Evolutionary conservation across 1,139 yeast genomes (phyloP).

Genomic region (Hemisphaericaspora lyxosophila): DNA sequence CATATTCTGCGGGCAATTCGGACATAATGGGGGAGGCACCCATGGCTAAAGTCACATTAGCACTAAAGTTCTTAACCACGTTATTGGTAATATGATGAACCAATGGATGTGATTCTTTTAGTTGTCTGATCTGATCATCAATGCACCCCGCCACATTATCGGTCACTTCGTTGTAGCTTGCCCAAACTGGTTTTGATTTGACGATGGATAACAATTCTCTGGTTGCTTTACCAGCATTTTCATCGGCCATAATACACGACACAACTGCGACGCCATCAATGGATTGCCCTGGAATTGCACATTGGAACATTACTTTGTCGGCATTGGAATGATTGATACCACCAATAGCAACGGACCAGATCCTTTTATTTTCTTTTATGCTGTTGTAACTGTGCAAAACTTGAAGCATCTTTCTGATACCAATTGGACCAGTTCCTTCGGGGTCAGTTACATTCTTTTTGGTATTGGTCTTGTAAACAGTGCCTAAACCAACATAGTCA

Average conservation of each 20-base stretch:
- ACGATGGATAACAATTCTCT: slow-evolving; percentile 23
- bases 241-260: slow-evolving; percentile 76
- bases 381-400: slow-evolving; percentile 40
- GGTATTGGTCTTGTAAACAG: slow-evolving; percentile 73
- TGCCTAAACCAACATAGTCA: slow-evolving; percentile 88
- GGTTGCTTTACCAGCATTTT: slow-evolving; percentile 59
- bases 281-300: slow-evolving; percentile 45
- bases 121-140: slow-evolving; percentile 6
- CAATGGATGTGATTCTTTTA: slow-evolving; percentile 45
- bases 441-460: slow-evolving; percentile 53
- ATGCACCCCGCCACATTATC: slow-evolving; percentile 11
- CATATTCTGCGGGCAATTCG: slow-evolving; percentile 68
- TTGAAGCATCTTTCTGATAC: slow-evolving; percentile 56
- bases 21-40: slow-evolving; percentile 94
- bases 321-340: slow-evolving; percentile 73
- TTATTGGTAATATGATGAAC: slow-evolving; percentile 87
- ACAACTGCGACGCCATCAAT: slow-evolving; percentile 86
- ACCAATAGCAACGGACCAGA: slow-evolving; percentile 79
- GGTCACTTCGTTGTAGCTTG: background rate
- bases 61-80: slow-evolving; percentile 88
- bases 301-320: slow-evolving; percentile 52
- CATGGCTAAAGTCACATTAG: slow-evolving; percentile 81
- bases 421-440: slow-evolving; percentile 60
- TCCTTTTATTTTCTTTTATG: slow-evolving; percentile 17
- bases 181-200: slow-evolving; percentile 18